Evolutionary conservation across 1,284 basidiomycete species (phyloP).

Genomic region (Moniliophthora roreri): DNA sequence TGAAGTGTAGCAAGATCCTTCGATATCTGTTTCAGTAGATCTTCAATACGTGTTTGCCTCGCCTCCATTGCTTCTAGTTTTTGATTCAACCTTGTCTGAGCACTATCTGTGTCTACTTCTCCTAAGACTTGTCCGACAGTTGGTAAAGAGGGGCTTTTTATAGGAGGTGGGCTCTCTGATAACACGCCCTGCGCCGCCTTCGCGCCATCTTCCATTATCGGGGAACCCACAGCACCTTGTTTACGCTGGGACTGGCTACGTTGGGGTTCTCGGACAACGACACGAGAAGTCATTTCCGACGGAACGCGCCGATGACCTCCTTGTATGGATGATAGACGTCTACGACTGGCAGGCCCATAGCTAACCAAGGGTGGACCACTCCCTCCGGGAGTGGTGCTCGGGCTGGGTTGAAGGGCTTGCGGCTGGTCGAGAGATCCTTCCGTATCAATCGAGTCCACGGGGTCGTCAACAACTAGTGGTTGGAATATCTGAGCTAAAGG

Average conservation of each 20-base stretch:
- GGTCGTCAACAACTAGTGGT: conserved; percentile 58
- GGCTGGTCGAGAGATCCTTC: conserved; percentile 13
- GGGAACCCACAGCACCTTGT: neutral
- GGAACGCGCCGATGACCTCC: conserved; percentile 4
- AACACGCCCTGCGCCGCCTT: conserved; percentile 11
- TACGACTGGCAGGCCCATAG: conserved; percentile 60
- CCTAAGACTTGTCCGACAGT: conserved; percentile 15
- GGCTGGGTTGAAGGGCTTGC: conserved; percentile 7
- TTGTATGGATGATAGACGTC: conserved; percentile 52
- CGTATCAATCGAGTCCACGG: conserved; percentile 33
- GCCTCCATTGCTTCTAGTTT: conserved; percentile 11
- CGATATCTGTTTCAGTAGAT: conserved; percentile 16
- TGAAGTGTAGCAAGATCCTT: no score
- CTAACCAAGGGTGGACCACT: conserved; percentile 36
- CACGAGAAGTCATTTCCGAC: neutral
- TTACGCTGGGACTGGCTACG: conserved; percentile 4
- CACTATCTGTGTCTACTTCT: conserved; percentile 11
- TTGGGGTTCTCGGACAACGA: neutral
- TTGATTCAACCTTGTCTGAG: neutral
- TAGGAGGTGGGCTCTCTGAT: conserved; percentile 17
- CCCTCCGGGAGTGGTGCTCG: no score
- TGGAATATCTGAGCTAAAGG: conserved; percentile 76
- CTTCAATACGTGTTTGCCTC: conserved; percentile 16
- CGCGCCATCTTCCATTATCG: conserved; percentile 8
- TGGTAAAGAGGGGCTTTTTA: conserved; percentile 9